A percentile compares a stretch with the other conserved stretches of the same genome.
These are phyloP conservation scores for Fusarium nisikadoi DNA, from an alignment of 2,329 filamentous ascomycete genomes.

Conservation along the genomic window DNA sequence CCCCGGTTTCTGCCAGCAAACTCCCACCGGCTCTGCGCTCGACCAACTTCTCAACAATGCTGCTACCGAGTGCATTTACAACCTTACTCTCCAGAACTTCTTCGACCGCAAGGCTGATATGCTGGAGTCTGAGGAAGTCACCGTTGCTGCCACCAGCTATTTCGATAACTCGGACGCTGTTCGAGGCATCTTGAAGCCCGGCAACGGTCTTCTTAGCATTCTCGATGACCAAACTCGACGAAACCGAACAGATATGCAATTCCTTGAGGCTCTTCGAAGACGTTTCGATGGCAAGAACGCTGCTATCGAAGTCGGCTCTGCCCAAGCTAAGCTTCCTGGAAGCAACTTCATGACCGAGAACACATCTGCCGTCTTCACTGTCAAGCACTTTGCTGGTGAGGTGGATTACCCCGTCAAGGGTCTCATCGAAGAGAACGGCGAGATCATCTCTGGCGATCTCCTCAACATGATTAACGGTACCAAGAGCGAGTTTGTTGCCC, in stretches of 20 bases:
- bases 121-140: slow-evolving; percentile 93
- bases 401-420: slow-evolving; percentile 92
- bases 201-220: slow-evolving; percentile 93
- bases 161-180: slow-evolving; percentile 98
- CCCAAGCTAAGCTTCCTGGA: slow-evolving; percentile 81
- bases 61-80: slow-evolving; percentile 90
- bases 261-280: slow-evolving; percentile 90
- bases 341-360: slow-evolving; percentile 92
- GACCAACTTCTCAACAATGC: slow-evolving; percentile 97
- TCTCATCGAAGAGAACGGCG: slow-evolving; percentile 93
- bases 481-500: slow-evolving; percentile 87
- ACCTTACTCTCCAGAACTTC: slow-evolving; percentile 93
- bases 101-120: slow-evolving; percentile 95
- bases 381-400: slow-evolving; percentile 96
- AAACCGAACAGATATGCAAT: slow-evolving; percentile 86
- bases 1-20: slow-evolving; percentile 89
- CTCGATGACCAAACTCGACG: slow-evolving; percentile 95
- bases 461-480: slow-evolving; percentile 93
- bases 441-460: slow-evolving; percentile 93
- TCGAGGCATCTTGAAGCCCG: slow-evolving; percentile 87
- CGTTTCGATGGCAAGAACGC: slow-evolving; percentile 95
- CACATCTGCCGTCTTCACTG: slow-evolving; percentile 81
- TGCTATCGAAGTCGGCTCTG: slow-evolving; percentile 81
- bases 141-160: slow-evolving; percentile 90
- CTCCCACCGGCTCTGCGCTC: slow-evolving; percentile 83